Percentiles rank a stretch among this genome's conserved stretches.
Conservation (phyloP, 2,329 filamentous ascomycete genomes). For the Colletotrichum coccodes region DNA sequence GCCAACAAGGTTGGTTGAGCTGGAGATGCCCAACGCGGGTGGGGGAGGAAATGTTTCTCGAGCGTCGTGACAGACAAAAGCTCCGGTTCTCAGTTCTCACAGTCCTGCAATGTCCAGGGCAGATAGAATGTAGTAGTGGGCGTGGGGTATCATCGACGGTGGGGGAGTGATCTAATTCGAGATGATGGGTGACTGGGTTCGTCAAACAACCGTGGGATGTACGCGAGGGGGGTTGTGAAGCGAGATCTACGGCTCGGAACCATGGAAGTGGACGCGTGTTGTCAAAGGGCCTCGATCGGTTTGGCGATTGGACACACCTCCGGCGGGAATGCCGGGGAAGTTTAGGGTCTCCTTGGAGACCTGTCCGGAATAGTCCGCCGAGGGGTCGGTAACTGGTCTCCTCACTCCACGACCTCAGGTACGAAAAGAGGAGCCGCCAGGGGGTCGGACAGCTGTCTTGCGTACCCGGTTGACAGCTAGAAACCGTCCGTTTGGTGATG, state of each 20-base stretch:
- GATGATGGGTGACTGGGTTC: slow-evolving; percentile 30
- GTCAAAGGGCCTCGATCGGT: slow-evolving; percentile 12
- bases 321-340: neutral
- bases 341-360: neutral
- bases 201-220: slow-evolving; percentile 19
- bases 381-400: neutral
- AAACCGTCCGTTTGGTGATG: slow-evolving; percentile 18
- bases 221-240: slow-evolving; percentile 13
- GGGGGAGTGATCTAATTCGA: slow-evolving; percentile 27
- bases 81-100: neutral
- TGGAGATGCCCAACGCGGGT: slow-evolving; percentile 8
- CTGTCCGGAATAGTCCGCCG: neutral
- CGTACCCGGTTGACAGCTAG: neutral
- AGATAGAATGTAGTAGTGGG: neutral
- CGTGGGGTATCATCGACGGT: slow-evolving; percentile 17
- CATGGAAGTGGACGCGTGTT: slow-evolving; percentile 18
- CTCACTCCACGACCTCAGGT: neutral
- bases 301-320: slow-evolving; percentile 2
- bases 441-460: neutral
- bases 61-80: neutral
- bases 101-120: neutral
- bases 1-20: neutral
- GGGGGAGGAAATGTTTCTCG: slow-evolving; percentile 9
- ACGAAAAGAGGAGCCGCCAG: neutral
- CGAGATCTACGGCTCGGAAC: slow-evolving; percentile 22